phyloP scores from a whole-genome alignment of 2,329 filamentous ascomycete genomes.

The Talaromyces islandicus region DNA sequence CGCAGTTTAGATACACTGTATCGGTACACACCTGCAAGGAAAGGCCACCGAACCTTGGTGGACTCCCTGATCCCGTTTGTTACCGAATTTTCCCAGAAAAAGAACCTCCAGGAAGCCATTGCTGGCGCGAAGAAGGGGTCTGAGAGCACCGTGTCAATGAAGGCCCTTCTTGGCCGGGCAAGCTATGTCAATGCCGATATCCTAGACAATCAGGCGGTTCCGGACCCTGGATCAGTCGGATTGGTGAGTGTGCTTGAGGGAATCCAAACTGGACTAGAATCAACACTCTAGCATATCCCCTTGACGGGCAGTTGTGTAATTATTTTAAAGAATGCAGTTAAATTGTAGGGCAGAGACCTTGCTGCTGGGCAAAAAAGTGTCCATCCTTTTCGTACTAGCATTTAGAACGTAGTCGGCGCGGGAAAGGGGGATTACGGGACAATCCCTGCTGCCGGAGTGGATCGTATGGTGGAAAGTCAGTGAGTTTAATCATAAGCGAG shows the following conservation, averaged over 20 bases:
- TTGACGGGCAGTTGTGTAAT: no score
- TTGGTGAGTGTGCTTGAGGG: background rate
- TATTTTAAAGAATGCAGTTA: background rate
- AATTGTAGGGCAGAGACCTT: background rate
- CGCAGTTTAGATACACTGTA: background rate
- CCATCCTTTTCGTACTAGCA: no score
- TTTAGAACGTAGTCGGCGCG: no score
- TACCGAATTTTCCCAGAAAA: background rate
- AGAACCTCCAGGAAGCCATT: background rate
- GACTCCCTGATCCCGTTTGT: background rate
- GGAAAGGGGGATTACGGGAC: no score
- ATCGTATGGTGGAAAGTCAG: no score
- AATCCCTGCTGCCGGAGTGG: no score
- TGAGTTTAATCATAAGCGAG: no score
- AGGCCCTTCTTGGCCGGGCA: background rate
- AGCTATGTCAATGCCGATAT: background rate
- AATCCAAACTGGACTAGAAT: background rate
- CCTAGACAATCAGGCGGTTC: background rate
- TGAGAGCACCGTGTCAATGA: background rate
- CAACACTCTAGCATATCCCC: background rate
- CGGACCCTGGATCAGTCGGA: background rate
- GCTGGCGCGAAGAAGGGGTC: background rate
- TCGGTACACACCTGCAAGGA: background rate
- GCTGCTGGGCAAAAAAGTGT: no score
- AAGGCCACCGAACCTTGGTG: background rate